phyloP scores from a whole-genome alignment of 2,329 filamentous ascomycete genomes.

The Ophiostoma perfectum region DNA sequence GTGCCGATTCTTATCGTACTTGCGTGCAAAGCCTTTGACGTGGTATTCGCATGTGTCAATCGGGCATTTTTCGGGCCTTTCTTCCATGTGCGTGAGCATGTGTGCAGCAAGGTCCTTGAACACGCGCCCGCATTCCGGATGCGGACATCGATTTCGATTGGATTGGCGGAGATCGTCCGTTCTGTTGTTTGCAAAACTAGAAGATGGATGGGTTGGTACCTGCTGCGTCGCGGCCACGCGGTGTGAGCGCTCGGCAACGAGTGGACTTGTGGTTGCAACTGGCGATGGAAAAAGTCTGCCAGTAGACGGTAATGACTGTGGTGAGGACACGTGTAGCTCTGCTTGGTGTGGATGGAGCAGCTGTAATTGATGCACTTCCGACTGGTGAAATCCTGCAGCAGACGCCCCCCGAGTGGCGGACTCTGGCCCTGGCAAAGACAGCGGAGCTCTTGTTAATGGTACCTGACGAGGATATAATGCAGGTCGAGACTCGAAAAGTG shows the following conservation, averaged over 20 bases:
- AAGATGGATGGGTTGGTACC: neutral
- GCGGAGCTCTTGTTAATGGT: neutral
- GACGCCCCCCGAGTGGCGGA: neutral
- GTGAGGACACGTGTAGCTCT: neutral
- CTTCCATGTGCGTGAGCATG: slow-evolving; percentile 87
- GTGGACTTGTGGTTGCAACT: neutral
- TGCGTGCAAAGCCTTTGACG: slow-evolving; percentile 84
- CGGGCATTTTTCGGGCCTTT: slow-evolving; percentile 89
- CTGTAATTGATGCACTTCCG: neutral
- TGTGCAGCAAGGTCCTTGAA: slow-evolving; percentile 93
- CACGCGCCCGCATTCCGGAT: slow-evolving; percentile 59
- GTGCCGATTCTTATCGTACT: slow-evolving; percentile 95
- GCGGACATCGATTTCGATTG: slow-evolving; percentile 7
- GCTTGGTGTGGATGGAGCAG: neutral
- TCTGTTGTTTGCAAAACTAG: neutral
- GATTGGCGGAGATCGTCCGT: slow-evolving; percentile 20
- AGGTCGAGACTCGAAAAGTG: neutral
- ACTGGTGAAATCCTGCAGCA: neutral
- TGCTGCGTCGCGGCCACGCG: neutral
- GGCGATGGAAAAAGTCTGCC: neutral
- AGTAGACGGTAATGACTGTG: neutral
- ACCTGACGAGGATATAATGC: neutral
- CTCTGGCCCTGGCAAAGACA: neutral
- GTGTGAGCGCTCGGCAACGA: neutral
- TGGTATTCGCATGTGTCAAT: slow-evolving; percentile 90